Evolutionary conservation across 1,284 basidiomycete species (phyloP), one percentile per base, ranked within the genome.

Genomic region (Tylopilus sp.): DNA sequence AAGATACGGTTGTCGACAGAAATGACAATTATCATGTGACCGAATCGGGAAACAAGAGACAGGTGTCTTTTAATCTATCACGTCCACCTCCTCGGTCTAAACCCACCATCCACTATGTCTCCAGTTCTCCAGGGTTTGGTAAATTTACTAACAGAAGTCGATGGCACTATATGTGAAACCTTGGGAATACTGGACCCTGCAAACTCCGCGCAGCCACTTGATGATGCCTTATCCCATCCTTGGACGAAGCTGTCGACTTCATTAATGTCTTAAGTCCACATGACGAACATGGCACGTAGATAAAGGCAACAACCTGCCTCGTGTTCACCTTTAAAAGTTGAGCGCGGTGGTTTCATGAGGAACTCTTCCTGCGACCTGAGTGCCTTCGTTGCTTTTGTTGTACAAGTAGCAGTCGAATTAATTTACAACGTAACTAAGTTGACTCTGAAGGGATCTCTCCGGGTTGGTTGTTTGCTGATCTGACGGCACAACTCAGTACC

Each of bases 11-110:
- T 8, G 10, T 16, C 13, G 49, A 46, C 39, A 37, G 47, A 52
- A 48, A 54, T 43, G 34, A 39, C 19, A 12, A 23, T 13, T 31
- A 41, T 51, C 41, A 18, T 44, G 39, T 45, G 41, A 48, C 44
- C 16, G 31, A 46, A 49, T 55, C 48, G 46, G 36, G 48, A 52
- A n/a, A n/a, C n/a, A 33, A 44, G 39, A 49, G 40, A 51, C 41
- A 41, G 35, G 44, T n/a, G 35, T 29, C 29, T 46, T 44, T 29
- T 48, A n/a, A 48, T 53, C 29, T 26, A 48, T 53, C 36, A 58
- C 29, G 41, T 41, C 41, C 45, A 52, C 54, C 45, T 59, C 63
- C 61, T 66, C 59, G 64, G 61, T 63, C 51, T 52, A 56, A 52
- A 37, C 34, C 59, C 51, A 55, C 49, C 39, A 44, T 48, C 28